Evolutionary conservation across 768 basidiomycete species (phyloP).

Genomic region (Naganishia friedmannii): DNA sequence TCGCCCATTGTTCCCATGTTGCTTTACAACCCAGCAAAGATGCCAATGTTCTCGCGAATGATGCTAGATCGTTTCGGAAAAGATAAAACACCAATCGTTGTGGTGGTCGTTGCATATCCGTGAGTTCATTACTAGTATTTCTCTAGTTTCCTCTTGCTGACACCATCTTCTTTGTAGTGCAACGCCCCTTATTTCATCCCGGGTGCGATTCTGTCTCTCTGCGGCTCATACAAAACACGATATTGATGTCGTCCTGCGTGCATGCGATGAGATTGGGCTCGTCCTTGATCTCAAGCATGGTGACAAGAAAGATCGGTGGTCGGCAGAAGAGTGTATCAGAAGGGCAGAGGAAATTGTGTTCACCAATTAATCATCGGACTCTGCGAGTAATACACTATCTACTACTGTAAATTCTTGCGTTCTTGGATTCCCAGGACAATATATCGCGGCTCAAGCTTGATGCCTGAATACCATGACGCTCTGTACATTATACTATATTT

Average conservation of each 20-base stretch:
- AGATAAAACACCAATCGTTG: conserved; percentile 68
- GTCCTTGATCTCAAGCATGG: conserved; percentile 81
- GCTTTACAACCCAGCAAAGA: conserved; percentile 88
- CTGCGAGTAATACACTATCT: neutral
- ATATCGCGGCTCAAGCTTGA: conserved; percentile 6
- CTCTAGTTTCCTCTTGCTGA: too few species aligned
- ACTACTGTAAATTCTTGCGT: neutral
- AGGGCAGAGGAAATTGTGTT: conserved; percentile 71
- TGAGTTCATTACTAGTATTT: conserved; percentile 34
- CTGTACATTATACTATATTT: conserved; percentile 6
- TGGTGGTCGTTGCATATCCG: conserved; percentile 81
- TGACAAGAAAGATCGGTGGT: conserved; percentile 64
- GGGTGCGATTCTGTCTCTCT: conserved; percentile 90
- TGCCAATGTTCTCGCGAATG: conserved; percentile 89
- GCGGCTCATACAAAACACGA: conserved; percentile 97
- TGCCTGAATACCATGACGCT: conserved; percentile 1
- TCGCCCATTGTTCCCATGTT: conserved; percentile 92
- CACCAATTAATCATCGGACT: conserved; percentile 11
- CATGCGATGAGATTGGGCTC: conserved; percentile 89
- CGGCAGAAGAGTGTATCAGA: conserved; percentile 67
- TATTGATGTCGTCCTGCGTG: conserved; percentile 76
- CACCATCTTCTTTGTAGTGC: conserved; percentile 55
- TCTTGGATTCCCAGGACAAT: neutral
- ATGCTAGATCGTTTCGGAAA: conserved; percentile 59
- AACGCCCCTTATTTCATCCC: conserved; percentile 78